A percentile compares a stretch with the other conserved stretches of the same genome.
Conservation (phyloP, 2,329 filamentous ascomycete genomes). For the Claviceps capensis region DNA sequence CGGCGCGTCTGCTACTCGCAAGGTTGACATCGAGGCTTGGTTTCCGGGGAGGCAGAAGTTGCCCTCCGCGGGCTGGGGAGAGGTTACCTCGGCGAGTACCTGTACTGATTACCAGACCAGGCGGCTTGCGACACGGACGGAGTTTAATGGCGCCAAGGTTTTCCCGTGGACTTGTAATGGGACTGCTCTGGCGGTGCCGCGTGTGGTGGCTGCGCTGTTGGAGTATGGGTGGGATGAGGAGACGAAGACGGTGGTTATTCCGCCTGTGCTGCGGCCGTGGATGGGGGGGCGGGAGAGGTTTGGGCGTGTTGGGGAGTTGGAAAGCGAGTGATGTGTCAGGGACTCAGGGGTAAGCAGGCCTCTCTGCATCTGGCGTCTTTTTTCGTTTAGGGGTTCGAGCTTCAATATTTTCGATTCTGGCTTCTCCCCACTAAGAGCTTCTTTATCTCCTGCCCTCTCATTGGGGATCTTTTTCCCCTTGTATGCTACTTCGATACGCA, state of each 20-base stretch:
- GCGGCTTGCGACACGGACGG: conserved; percentile 62
- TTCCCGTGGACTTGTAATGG: conserved; percentile 92
- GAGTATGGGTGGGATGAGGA: conserved; percentile 81
- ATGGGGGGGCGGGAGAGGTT: conserved; percentile 68
- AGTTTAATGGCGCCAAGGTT: conserved; percentile 38
- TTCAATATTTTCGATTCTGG: no score
- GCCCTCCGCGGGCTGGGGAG: conserved; percentile 59
- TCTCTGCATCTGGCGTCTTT: not conserved
- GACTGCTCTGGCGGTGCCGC: conserved; percentile 80
- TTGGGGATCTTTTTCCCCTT: no score
- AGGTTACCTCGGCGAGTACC: conserved; percentile 79
- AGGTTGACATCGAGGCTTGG: conserved; percentile 86
- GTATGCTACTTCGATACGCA: no score
- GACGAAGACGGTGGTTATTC: conserved; percentile 54
- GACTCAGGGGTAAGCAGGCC: not conserved
- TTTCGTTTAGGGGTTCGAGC: not conserved
- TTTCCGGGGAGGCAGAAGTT: conserved; percentile 64
- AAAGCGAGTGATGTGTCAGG: conserved; percentile 1
- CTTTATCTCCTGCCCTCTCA: no score
- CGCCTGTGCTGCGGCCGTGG: conserved; percentile 65
- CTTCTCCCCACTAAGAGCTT: no score
- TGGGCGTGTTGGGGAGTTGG: conserved; percentile 19
- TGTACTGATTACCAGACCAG: conserved; percentile 93
- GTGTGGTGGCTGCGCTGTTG: conserved; percentile 75
- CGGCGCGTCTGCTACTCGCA: conserved; percentile 74